Base-by-base conservation (phyloP, 768 basidiomycete genomes). In the Leccinum longicurvipes region DNA sequence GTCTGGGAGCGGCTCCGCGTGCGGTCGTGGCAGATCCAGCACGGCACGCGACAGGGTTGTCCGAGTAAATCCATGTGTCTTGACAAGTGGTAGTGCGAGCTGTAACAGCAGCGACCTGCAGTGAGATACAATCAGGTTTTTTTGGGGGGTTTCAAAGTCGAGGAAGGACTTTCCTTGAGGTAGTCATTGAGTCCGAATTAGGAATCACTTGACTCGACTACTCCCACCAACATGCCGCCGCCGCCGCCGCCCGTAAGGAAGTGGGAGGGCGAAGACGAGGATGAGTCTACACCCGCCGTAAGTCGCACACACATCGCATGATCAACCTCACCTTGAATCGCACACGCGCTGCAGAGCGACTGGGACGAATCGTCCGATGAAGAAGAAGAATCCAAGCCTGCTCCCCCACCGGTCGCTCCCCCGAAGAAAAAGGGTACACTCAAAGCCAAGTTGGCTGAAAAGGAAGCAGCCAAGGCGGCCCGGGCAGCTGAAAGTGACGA, bases 201-300 rank as follows among this genome's bases (percentile, higher is more conserved):
- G 47, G 47, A 29, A 47, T 29, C 47, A n/a, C 28, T n/a, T 29
- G 47, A 47, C 47, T 27, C 7, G n/a, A 12, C 19, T 21, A 21
- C 41, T 42, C 19, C 24, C 23, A 45, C 46, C 46, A 47, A 17
- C 15, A 34, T 34, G 32, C 32, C 25, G 17, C 19, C 21, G 41
- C 19, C 21, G 41, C 41, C 17, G 23, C 27, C 27, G n/a, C 42
- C 73, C 23, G 73, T 66, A 52, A 85, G 81, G 70, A 79, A 88
- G 73, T 97, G 90, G 87, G 88, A 86, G 58, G 95, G 90, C 47
- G 95, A 98, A 71, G 95, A 97, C 66, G 90, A 90, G 65, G 93
- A 95, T 0, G 86, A 86, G 12, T 82, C 85, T n/a, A 74, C 60
- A 2, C 89, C 89, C 41, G 89, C 84, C 51, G 93, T 95, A 67